A percentile compares a stretch with the other conserved stretches of the same genome.
phyloP scores from a whole-genome alignment of 2,329 filamentous ascomycete species.

The Talaromyces atroroseus region DNA sequence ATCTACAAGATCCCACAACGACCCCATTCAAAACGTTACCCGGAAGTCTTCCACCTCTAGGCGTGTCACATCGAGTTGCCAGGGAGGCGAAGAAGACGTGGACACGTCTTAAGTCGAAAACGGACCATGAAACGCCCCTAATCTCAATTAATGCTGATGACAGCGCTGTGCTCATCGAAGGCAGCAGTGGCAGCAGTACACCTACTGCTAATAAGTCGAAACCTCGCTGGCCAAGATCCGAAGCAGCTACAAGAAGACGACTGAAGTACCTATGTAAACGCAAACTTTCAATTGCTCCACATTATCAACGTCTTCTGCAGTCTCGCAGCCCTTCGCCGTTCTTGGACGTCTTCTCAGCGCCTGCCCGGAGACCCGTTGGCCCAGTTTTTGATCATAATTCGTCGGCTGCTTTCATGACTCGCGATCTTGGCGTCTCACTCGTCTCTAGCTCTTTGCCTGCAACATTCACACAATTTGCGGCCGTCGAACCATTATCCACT shows the following conservation, averaged over 20 bases:
- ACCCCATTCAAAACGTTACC: slow-evolving; percentile 64
- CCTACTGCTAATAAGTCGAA: slow-evolving; percentile 36
- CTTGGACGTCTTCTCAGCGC: slow-evolving; percentile 32
- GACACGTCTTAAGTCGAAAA: slow-evolving; percentile 42
- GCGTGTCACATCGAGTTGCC: slow-evolving; percentile 59
- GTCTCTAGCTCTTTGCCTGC: slow-evolving; percentile 36
- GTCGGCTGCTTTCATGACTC: slow-evolving; percentile 36
- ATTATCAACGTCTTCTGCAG: slow-evolving; percentile 59
- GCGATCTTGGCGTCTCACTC: slow-evolving; percentile 42
- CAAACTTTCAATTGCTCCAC: slow-evolving; percentile 57
- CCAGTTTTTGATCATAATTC: background rate
- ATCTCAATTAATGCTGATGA: background rate
- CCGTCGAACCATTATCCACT: background rate
- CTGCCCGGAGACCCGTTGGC: slow-evolving; percentile 17
- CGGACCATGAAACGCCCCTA: slow-evolving; percentile 18
- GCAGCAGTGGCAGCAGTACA: slow-evolving; percentile 45
- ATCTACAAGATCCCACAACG: slow-evolving; percentile 60
- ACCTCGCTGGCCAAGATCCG: slow-evolving; percentile 51
- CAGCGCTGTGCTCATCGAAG: slow-evolving; percentile 36
- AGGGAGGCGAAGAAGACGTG: slow-evolving; percentile 58
- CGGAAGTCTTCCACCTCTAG: slow-evolving; percentile 58
- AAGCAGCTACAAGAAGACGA: slow-evolving; percentile 53
- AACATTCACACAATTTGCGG: slow-evolving; percentile 23
- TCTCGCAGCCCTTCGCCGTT: slow-evolving; percentile 58
- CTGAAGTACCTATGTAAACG: slow-evolving; percentile 56